Conservation (phyloP, 2,329 filamentous ascomycete genomes). For the Epicoccum nigrum region DNA sequence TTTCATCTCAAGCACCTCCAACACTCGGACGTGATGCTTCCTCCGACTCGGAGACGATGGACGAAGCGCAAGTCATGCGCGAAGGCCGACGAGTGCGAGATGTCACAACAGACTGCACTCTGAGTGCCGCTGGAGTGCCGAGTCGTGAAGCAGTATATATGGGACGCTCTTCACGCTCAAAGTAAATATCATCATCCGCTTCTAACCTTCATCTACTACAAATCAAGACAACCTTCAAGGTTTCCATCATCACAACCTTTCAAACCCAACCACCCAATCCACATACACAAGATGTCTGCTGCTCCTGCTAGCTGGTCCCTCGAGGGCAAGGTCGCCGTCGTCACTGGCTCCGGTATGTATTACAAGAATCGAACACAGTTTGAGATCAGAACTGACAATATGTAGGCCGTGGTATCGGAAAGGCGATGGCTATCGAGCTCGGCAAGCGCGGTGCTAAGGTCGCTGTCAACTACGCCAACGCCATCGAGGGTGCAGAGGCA, state of each 20-base stretch:
- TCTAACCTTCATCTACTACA: constrained; percentile 19
- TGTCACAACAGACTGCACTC: constrained; percentile 29
- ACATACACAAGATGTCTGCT: constrained; percentile 45
- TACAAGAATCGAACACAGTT: neutral
- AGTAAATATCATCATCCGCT: constrained; percentile 29
- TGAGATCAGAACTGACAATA: constrained; percentile 12
- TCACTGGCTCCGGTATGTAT: constrained; percentile 57
- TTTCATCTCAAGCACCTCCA: constrained; percentile 38
- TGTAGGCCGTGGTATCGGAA: constrained; percentile 68
- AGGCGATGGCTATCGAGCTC: constrained; percentile 70
- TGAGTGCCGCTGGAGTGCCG: constrained; percentile 42
- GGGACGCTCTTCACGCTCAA: constrained; percentile 22
- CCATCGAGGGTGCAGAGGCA: constrained; percentile 66
- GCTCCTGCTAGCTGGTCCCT: constrained; percentile 57
- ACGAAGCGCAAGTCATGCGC: constrained; percentile 25
- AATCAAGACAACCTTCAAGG: constrained; percentile 21
- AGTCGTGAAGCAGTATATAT: constrained; percentile 42
- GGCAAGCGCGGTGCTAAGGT: constrained; percentile 69
- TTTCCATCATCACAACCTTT: constrained; percentile 5
- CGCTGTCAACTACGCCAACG: constrained; percentile 72
- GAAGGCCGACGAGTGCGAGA: constrained; percentile 26
- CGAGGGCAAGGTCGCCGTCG: constrained; percentile 61
- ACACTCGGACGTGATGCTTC: constrained; percentile 31
- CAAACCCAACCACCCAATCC: constrained; percentile 22
- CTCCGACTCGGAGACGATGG: constrained; percentile 39